These are phyloP conservation scores for Kwoniella shivajii DNA, from an alignment of 1,284 basidiomycete genomes.

Conservation along the genomic window DNA sequence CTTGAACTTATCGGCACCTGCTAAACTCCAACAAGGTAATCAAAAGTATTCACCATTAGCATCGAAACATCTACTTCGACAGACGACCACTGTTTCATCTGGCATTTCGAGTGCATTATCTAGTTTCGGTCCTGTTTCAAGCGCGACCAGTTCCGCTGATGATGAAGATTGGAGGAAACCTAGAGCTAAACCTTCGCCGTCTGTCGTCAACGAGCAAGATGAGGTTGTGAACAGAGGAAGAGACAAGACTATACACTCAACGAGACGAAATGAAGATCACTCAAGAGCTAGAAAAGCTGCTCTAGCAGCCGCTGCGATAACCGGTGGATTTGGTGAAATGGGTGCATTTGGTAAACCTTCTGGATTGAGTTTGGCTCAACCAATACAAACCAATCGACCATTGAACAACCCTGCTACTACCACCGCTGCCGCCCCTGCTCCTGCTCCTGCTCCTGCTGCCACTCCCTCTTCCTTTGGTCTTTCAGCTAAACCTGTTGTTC, in stretches of 20 bases:
- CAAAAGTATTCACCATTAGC: neutral
- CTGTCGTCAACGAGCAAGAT: slow-evolving; percentile 1
- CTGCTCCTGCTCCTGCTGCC: neutral
- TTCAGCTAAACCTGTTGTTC: neutral
- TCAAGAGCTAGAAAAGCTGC: slow-evolving; percentile 27
- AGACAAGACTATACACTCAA: slow-evolving; percentile 1
- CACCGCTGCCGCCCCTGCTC: neutral
- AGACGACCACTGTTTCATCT: slow-evolving; percentile 24
- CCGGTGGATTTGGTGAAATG: slow-evolving; percentile 31
- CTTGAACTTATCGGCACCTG: slow-evolving; percentile 49
- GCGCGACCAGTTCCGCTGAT: slow-evolving; percentile 26
- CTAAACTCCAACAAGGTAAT: slow-evolving; percentile 45
- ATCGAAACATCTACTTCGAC: slow-evolving; percentile 14
- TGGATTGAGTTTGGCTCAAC: neutral
- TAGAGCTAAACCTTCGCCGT: slow-evolving; percentile 7
- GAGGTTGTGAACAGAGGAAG: slow-evolving; percentile 8
- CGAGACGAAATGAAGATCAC: slow-evolving; percentile 7
- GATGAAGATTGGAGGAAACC: slow-evolving; percentile 38
- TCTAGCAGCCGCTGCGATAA: slow-evolving; percentile 36
- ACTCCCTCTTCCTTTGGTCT: neutral
- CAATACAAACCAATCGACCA: neutral
- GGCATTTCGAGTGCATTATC: slow-evolving; percentile 32
- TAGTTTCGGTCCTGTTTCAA: slow-evolving; percentile 24
- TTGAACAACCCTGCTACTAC: neutral
- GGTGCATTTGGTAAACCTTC: slow-evolving; percentile 36